These are phyloP conservation scores for Psilocybe azurescens DNA, from an alignment of 768 basidiomycete species.

Conservation along the genomic window DNA sequence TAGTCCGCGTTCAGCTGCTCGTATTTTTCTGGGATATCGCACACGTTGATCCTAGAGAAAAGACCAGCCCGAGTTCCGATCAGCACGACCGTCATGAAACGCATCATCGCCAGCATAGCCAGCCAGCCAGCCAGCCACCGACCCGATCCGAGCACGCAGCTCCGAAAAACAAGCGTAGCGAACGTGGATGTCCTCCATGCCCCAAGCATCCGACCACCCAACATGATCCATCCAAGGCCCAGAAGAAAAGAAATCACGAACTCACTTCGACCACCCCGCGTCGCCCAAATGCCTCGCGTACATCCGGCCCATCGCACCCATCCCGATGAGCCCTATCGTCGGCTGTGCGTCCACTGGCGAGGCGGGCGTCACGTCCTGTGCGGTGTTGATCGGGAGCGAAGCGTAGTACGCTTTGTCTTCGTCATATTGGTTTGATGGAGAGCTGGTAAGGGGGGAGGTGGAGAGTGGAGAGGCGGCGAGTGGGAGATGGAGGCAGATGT, in stretches of 20 bases:
- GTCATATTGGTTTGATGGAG: too few relatives aligned
- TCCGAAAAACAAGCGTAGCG: too few relatives aligned
- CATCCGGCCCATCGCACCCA: conserved; percentile 98
- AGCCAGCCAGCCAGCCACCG: too few relatives aligned
- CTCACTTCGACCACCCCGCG: conserved; percentile 87
- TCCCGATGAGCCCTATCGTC: conserved; percentile 90
- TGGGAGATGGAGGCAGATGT: too few relatives aligned
- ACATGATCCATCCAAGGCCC: not conserved
- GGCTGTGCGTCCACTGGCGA: conserved; percentile 56
- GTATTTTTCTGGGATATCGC: conserved; percentile 80
- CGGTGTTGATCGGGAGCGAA: conserved; percentile 32
- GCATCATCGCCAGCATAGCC: too few relatives aligned
- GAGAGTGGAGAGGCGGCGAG: too few relatives aligned
- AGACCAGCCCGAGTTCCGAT: too few relatives aligned
- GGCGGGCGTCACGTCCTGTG: conserved; percentile 37
- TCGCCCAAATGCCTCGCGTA: conserved; percentile 79
- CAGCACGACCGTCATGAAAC: too few relatives aligned
- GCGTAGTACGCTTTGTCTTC: conserved; percentile 17
- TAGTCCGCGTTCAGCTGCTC: conserved; percentile 66
- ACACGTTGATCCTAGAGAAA: conserved; percentile 78
- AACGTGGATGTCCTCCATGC: too few relatives aligned
- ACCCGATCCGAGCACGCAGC: too few relatives aligned
- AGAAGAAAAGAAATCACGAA: not conserved
- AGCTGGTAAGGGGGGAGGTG: too few relatives aligned
- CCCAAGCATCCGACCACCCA: not conserved